A percentile compares a stretch with the other conserved stretches of the same genome.
These are phyloP conservation scores for Pholiota adiposa DNA, from an alignment of 1,284 basidiomycete species.

Conservation along the genomic window DNA sequence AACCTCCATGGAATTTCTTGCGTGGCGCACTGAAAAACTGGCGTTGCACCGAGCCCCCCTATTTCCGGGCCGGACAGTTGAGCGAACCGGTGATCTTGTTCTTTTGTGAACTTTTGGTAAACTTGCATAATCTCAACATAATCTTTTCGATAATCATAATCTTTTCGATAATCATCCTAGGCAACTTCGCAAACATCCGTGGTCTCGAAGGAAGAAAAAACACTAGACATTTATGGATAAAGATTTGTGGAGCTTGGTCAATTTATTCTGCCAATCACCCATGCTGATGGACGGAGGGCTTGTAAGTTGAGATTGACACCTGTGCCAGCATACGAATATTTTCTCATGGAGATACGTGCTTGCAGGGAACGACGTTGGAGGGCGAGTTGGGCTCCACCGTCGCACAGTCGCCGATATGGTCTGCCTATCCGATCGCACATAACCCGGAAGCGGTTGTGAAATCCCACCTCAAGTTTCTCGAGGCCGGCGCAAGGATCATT, in stretches of 20 bases:
- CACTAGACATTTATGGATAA: not conserved
- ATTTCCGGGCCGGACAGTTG: not conserved
- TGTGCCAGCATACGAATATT: not conserved
- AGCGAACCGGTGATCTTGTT: not conserved
- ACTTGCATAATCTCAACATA: too few relatives aligned
- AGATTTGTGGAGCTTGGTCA: not conserved
- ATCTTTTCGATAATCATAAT: too few relatives aligned
- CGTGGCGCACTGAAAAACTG: too few relatives aligned
- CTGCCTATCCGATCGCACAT: conserved; percentile 42
- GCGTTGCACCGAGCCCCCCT: too few relatives aligned
- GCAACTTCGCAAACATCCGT: too few relatives aligned
- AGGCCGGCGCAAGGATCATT: conserved; percentile 63
- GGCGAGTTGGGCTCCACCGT: conserved; percentile 55
- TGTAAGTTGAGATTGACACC: conserved; percentile 41
- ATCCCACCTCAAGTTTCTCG: conserved; percentile 64
- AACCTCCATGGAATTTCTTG: not conserved
- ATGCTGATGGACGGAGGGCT: conserved; percentile 64
- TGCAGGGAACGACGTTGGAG: conserved; percentile 71
- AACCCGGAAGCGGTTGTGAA: conserved; percentile 56
- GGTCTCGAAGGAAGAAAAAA: too few relatives aligned
- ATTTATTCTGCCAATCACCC: conserved; percentile 9
- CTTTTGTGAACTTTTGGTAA: too few relatives aligned
- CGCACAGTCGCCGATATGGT: conserved; percentile 68
- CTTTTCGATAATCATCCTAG: too few relatives aligned
- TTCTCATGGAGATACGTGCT: not conserved